Percentiles rank a stretch among this genome's conserved stretches.
Conservation (phyloP, 208 protist species). For the Kentomonas sorsogonicus region DNA sequence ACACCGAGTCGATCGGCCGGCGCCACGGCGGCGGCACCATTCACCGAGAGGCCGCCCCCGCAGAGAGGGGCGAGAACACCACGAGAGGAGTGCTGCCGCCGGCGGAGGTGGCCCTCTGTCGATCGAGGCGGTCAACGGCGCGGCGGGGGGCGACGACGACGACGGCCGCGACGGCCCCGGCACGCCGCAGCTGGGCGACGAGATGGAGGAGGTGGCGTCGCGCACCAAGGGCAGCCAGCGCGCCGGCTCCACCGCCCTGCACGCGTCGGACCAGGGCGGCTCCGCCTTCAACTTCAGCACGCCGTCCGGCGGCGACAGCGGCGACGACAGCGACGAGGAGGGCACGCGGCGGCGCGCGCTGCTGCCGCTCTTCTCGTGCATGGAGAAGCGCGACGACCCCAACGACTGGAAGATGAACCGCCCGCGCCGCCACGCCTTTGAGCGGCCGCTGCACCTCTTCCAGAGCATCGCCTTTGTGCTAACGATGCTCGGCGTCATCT, state of each 20-base stretch:
- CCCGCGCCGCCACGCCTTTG: slow-evolving; percentile 57
- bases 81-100: not conserved
- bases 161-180: not conserved
- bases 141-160: slow-evolving; percentile 12
- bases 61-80: not conserved
- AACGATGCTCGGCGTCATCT: slow-evolving; percentile 19
- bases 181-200: not conserved
- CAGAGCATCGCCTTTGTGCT: slow-evolving; percentile 42
- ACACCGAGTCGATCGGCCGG: no score
- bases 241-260: not conserved
- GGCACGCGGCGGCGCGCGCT: slow-evolving; percentile 7
- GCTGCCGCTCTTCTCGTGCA: slow-evolving; percentile 48
- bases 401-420: slow-evolving; percentile 43
- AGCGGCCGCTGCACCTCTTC: slow-evolving; percentile 48
- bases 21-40: no score
- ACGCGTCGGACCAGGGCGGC: slow-evolving; percentile 9
- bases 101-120: not conserved
- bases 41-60: no score
- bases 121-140: slow-evolving; percentile 8
- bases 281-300: slow-evolving; percentile 6
- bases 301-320: slow-evolving; percentile 10
- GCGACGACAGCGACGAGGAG: slow-evolving; percentile 3
- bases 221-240: not conserved
- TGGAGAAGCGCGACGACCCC: slow-evolving; percentile 41
- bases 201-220: not conserved